phyloP scores from a whole-genome alignment of 2,329 filamentous ascomycete genomes.

The Paracoccidioides brasiliensis region DNA sequence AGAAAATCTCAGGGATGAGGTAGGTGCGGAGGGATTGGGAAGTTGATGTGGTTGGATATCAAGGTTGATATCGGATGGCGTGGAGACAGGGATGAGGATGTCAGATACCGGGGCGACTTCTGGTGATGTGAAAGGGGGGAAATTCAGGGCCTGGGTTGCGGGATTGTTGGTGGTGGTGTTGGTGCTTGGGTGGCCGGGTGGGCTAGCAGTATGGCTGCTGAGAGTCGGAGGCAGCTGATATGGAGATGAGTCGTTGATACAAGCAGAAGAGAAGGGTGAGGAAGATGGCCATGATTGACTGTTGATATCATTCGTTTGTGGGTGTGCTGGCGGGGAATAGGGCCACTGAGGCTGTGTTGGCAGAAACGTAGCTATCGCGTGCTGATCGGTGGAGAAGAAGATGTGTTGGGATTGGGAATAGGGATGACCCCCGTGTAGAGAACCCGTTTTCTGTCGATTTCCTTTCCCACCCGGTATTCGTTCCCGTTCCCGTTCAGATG shows the following conservation, averaged over 20 bases:
- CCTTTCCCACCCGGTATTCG: neutral
- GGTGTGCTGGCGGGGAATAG: neutral
- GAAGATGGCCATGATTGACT: neutral
- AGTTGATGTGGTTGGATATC: constrained; percentile 9
- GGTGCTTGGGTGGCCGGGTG: neutral
- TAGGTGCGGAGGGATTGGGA: constrained; percentile 4
- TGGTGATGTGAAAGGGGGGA: neutral
- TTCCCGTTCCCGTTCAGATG: neutral
- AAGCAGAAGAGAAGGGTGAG: neutral
- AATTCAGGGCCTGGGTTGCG: neutral
- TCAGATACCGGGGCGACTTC: constrained; percentile 8
- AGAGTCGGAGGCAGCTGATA: neutral
- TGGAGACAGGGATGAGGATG: constrained; percentile 1
- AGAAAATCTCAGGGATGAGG: constrained; percentile 10
- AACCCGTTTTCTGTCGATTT: neutral
- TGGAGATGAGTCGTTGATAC: neutral
- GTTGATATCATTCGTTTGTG: neutral
- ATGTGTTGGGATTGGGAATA: neutral
- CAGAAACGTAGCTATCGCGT: neutral
- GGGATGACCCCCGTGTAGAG: neutral
- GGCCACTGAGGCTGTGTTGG: neutral
- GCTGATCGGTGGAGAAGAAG: neutral
- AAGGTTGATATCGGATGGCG: neutral
- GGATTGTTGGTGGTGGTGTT: neutral
- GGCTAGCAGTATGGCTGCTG: neutral